Evolutionary conservation across 495 filamentous ascomycete species (phyloP), one percentile per base, ranked within the genome.

Genomic region (Penicillium subrubescens): DNA sequence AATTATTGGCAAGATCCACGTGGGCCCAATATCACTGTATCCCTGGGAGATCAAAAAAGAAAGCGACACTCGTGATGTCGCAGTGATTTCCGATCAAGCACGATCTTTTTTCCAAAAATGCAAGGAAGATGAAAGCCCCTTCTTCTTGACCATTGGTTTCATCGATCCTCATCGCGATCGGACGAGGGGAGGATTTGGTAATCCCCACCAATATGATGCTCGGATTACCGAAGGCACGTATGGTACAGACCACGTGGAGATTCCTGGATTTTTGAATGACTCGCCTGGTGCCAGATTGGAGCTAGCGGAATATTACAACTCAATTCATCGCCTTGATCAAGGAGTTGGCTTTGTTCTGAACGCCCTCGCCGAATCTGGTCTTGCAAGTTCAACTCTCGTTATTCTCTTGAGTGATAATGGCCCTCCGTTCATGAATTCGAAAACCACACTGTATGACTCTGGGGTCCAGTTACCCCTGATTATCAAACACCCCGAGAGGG

Each of bases 321-420:
- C 78, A 5, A 79, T 82, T 31, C 70, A 66, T 33, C 69, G 80
- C 1, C 63, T 81, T 14, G 81, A 83, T 58, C 68, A 71, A 19
- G 81, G 81, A 12, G 63, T 82, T 15, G 80, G 79, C 1, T 66
- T 80, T 39, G 73, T 83, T 3, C 43, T 80, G 8, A 68, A 77
- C 1, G 74, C 61, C 34, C 63, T 83, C 31, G 62, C 76, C 27
- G 50, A 65, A 3, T 62, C 51, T 19, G 76, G 73, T 3, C 48
- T 80, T 2, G 55, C 61, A 4, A 66, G 81, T 21, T 71, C 76
- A 52, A 83, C 81, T 0, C 61, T 82, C 0, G 63, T 83, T 29
- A 65, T 83, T 10, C 80, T 83, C 62, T 59, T 77, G 10, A 81
- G 79, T 60, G 81, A 83, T 54, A 83, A 83, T 56, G 81, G 81